These are phyloP conservation scores for Dictyostelium firmibasis DNA, from an alignment of 78 protist species.

Conservation along the genomic window DNA sequence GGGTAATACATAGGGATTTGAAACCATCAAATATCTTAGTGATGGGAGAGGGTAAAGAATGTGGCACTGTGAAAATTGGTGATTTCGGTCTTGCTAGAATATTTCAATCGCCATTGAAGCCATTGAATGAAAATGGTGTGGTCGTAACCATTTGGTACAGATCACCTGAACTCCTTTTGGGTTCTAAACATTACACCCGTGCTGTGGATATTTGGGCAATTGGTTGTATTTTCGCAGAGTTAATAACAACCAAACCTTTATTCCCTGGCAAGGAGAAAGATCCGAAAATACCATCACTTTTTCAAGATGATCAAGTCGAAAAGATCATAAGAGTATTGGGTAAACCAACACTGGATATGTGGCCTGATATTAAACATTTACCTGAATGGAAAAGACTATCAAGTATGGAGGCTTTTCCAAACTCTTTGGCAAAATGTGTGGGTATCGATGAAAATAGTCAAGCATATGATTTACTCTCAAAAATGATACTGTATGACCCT, in stretches of 20 bases:
- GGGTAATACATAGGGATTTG: conserved; percentile 90
- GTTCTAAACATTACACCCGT: conserved; percentile 91
- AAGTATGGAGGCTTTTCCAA: neutral
- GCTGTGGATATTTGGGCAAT: conserved; percentile 94
- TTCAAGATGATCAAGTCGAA: conserved; percentile 87
- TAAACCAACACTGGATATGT: conserved; percentile 51
- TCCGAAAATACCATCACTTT: conserved; percentile 45
- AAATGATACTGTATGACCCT: conserved; percentile 89
- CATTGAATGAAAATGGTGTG: conserved; percentile 83
- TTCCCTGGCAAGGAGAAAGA: conserved; percentile 86
- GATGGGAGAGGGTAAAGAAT: conserved; percentile 83
- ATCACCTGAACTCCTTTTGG: conserved; percentile 95
- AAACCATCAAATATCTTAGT: conserved; percentile 86
- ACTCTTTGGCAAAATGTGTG: conserved; percentile 13
- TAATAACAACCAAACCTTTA: conserved; percentile 81
- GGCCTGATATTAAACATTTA: conserved; percentile 75
- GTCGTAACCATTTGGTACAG: conserved; percentile 97
- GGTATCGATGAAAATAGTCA: conserved; percentile 27
- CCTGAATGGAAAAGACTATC: conserved; percentile 62
- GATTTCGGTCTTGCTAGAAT: conserved; percentile 91
- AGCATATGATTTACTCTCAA: conserved; percentile 56
- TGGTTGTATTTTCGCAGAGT: conserved; percentile 94
- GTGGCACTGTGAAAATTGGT: conserved; percentile 86
- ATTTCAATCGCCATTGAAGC: conserved; percentile 80
- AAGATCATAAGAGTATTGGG: conserved; percentile 86